Conservation (phyloP, 139 green algal genomes). For the Chloropicon primus region DNA sequence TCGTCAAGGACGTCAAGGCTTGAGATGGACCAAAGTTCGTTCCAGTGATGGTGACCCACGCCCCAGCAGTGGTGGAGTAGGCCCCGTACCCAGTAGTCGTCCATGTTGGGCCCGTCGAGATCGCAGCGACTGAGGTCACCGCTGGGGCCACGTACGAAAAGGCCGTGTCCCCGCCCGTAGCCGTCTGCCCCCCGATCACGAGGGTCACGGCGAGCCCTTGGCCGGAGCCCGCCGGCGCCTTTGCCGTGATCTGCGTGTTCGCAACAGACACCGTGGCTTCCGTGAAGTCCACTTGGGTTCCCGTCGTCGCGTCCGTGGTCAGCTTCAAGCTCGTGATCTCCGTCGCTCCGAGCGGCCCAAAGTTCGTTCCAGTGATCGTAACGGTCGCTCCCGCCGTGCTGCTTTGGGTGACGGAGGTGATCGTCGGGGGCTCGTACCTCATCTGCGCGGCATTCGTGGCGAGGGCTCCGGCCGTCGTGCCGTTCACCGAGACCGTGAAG, state of each 20-base stretch:
- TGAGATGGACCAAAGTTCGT: constrained; percentile 7
- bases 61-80: background rate
- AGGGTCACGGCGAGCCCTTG: background rate
- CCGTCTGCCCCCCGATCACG: background rate
- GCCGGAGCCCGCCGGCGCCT: background rate
- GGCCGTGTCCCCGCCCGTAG: background rate
- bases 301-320: background rate
- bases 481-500: constrained; percentile 6
- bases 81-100: background rate
- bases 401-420: background rate
- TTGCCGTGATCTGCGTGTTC: constrained; percentile 7
- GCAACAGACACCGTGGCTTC: background rate
- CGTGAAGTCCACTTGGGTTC: background rate
- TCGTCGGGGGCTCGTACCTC: background rate
- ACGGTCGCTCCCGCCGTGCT: background rate
- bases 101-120: background rate
- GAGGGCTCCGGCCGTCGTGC: background rate
- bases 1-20: background rate
- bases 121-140: background rate
- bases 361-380: constrained; percentile 14
- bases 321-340: background rate
- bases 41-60: constrained; percentile 14
- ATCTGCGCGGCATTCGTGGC: background rate
- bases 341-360: background rate
- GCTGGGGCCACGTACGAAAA: background rate